Evolutionary conservation across 2,329 filamentous ascomycete genomes (phyloP).

Genomic region (Phialocephala sp.): DNA sequence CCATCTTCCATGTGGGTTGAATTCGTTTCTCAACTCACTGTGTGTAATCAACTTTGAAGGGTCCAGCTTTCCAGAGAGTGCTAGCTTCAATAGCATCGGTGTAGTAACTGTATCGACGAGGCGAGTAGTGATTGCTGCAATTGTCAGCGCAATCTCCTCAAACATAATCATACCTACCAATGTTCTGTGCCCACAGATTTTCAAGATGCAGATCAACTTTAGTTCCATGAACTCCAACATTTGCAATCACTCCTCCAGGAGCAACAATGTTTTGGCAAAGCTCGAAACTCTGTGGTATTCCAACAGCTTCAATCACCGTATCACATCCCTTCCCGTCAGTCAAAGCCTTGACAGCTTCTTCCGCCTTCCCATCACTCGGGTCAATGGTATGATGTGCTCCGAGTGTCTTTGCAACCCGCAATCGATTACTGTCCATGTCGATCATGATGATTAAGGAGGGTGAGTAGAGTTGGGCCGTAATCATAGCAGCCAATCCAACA

Average conservation of each 20-base stretch:
- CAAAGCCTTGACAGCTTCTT: slow-evolving; percentile 48
- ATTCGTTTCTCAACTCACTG: slow-evolving; percentile 40
- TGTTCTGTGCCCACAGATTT: slow-evolving; percentile 59
- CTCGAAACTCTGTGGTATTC: slow-evolving; percentile 57
- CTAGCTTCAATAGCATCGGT: slow-evolving; percentile 55
- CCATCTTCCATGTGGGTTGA: slow-evolving; percentile 12
- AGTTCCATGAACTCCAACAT: slow-evolving; percentile 63
- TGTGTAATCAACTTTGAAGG: slow-evolving; percentile 53
- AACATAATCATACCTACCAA: slow-evolving; percentile 46
- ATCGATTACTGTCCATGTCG: slow-evolving; percentile 54
- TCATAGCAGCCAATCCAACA: slow-evolving; percentile 59
- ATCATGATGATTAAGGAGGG: slow-evolving; percentile 57
- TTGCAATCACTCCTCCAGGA: slow-evolving; percentile 59
- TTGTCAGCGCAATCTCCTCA: slow-evolving; percentile 1
- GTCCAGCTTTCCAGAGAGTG: slow-evolving; percentile 49
- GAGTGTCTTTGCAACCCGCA: slow-evolving; percentile 53
- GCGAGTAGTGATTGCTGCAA: slow-evolving; percentile 51
- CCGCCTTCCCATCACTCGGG: slow-evolving; percentile 45
- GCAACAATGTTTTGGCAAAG: slow-evolving; percentile 60
- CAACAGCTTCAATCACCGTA: slow-evolving; percentile 63
- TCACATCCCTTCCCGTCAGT: slow-evolving; percentile 61
- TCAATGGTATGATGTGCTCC: slow-evolving; percentile 55
- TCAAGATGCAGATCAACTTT: slow-evolving; percentile 58
- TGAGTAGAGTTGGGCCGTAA: slow-evolving; percentile 60
- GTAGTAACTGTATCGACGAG: slow-evolving; percentile 55